Conservation (phyloP, 2,329 filamentous ascomycete genomes). For the Tricladium varicosporioides region DNA sequence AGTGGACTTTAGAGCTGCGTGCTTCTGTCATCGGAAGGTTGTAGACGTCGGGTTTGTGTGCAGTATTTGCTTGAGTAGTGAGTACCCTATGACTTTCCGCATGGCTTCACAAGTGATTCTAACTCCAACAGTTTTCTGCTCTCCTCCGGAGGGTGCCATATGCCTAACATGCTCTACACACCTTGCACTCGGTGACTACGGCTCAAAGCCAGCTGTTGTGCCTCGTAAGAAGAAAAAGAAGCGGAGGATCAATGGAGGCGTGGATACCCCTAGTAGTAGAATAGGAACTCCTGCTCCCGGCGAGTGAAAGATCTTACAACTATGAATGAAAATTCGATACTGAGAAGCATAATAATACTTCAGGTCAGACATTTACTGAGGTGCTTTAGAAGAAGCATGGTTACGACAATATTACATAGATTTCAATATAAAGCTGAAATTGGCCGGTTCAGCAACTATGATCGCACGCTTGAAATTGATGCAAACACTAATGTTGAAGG, state of each 20-base stretch:
- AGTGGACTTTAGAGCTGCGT: conserved; percentile 96
- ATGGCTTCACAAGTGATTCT: conserved; percentile 5
- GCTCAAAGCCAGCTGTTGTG: conserved; percentile 73
- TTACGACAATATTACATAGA: no score
- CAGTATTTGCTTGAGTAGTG: conserved; percentile 88
- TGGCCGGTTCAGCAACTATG: no score
- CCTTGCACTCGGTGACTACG: conserved; percentile 73
- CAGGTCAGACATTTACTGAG: no score
- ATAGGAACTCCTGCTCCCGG: conserved; percentile 54
- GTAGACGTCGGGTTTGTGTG: conserved; percentile 94
- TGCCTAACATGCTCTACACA: conserved; percentile 84
- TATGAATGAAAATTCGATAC: not conserved
- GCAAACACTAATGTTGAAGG: no score
- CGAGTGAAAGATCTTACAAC: conserved; percentile 16
- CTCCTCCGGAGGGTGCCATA: conserved; percentile 58
- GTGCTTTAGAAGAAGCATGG: no score
- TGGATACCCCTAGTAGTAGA: conserved; percentile 56
- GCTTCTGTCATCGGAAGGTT: conserved; percentile 91
- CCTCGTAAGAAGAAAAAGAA: conserved; percentile 73
- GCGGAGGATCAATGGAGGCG: conserved; percentile 59
- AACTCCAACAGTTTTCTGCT: conserved; percentile 64
- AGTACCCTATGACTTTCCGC: conserved; percentile 25
- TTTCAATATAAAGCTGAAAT: no score
- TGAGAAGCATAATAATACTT: no score
- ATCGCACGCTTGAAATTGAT: no score